Evolutionary conservation across 2,329 filamentous ascomycete genomes (phyloP), one percentile per base, ranked within the genome.

Genomic region (Calonectria honghensis): DNA sequence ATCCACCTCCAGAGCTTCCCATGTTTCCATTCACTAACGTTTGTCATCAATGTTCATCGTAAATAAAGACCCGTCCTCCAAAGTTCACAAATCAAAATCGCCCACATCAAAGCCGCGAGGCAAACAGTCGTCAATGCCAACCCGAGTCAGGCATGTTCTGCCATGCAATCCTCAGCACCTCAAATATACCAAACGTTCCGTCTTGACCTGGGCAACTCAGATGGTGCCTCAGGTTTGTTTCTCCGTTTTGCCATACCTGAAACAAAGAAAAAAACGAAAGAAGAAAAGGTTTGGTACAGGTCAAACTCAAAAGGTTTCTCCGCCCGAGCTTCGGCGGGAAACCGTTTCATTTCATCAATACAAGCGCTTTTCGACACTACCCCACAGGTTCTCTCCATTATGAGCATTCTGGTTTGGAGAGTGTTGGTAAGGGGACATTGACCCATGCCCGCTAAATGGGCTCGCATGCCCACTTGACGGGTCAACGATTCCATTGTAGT

Each of bases 361-460:
- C 70, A 77, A 69, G 18, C 73, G 78, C 54, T 77, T 75, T 51
- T 81, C 79, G 32, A 16, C 27, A 35, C 27, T 4, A 10, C 80
- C 77, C 82, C 82, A 84, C 45, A 72, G 39, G 41, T 72, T 72
- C 54, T 77, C 78, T 54, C 68, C 77, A 70, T 75, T 79, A 31
- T 77, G 79, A 65, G 75, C 71, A 68, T 81, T 79, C 57, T 80
- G 74, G 54, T 84, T 83, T 41, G 85, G 84, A 39, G 84, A 85
- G 64, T 82, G 81, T 27, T 81, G 79, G 73, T 84, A 86, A 11
- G 82, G 82, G 39, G 84, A 85, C 35, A 79, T 73, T 6, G 84
- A 83, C 51, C 83, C 85, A 54, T 85, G 84, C 7, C 83, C 84
- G 61, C 83, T 83, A 54, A 84, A 86, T 5, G 84, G 83, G 73